Base-by-base conservation (phyloP, 129 eudicot species). In the Pulicaria dysenterica region DNA sequence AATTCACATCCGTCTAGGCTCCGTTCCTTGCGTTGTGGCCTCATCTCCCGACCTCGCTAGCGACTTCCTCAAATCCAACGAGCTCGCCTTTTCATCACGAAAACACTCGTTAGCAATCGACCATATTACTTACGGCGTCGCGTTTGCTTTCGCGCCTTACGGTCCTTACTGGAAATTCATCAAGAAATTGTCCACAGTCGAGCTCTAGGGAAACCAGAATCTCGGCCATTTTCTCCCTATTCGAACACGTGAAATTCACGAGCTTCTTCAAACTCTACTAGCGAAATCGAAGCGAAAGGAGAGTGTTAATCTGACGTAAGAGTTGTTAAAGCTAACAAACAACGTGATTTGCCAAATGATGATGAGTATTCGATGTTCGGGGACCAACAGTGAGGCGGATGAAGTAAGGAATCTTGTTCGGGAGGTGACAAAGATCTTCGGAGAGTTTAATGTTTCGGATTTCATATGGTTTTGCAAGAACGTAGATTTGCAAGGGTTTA, bases 91-190 rank as follows among this genome's bases (percentile, higher is more conserved):
- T 48, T 75, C 92, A 0, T 67, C 75, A 1, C 79, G 89, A 9
- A 47, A 59, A 16, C 74, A 79, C 42, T 61, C 83, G 1, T 61
- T 85, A 38, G 87, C 87, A 15, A 73, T 81, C 1, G 70, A 84
- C 3, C 73, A 58, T 50, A 73, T 87, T 16, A 81, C 86, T 2
- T 81, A 87, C 6, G 83, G 77, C 0, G 72, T 60, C 8, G 71
- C 81, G 5, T 79, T 87, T 50, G 84, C 92, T 2, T 87, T 87
- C 15, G 83, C 89, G 3, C 92, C 86, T 6, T 75, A 75, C 13
- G 89, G 87, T 0, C 83, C 86, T 0, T 87, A 87, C 31, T 87
- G 92, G 89, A 87, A 84, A 8, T 76, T 67, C 55, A 72, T 87
- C 41, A 87, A 84, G 71, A 87, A 87, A 44, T 0, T 84, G 57